Conservation (phyloP, 495 filamentous ascomycete species). For the Aspergillus hancockii region DNA sequence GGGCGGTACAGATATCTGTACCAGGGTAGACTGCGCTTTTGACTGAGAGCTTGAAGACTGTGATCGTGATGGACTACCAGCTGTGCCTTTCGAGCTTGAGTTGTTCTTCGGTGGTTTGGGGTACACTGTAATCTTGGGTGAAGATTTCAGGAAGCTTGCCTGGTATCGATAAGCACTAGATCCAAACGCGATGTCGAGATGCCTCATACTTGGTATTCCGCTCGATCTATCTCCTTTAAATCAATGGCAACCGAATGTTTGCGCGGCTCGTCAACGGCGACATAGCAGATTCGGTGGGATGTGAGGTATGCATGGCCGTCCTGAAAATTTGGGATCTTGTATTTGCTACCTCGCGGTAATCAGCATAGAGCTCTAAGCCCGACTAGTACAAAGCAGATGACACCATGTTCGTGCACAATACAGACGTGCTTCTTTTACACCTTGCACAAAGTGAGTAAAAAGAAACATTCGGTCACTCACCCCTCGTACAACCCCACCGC, state of each 20-base stretch:
- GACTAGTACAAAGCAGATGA: not conserved
- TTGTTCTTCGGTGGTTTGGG: conserved; percentile 69
- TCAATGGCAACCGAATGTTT: conserved; percentile 84
- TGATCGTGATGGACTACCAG: conserved; percentile 35
- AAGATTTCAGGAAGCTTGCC: conserved; percentile 95
- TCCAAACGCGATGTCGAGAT: not conserved
- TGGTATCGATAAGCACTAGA: conserved; percentile 37
- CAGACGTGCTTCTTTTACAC: not conserved
- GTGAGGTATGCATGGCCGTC: conserved; percentile 96
- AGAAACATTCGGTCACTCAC: conserved; percentile 52
- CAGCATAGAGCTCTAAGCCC: not conserved
- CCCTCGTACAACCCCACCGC: conserved; percentile 97
- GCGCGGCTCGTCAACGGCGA: conserved; percentile 84
- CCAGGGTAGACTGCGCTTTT: conserved; percentile 28
- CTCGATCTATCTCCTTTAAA: conserved; percentile 86
- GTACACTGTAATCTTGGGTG: conserved; percentile 85
- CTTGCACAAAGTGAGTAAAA: not conserved
- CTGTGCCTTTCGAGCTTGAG: conserved; percentile 33
- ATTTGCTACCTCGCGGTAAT: conserved; percentile 62
- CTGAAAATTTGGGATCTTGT: conserved; percentile 90
- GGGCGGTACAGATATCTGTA: conserved; percentile 22
- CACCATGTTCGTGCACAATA: not conserved
- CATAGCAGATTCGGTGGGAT: conserved; percentile 91
- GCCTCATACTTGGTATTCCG: conserved; percentile 78
- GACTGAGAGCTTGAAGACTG: conserved; percentile 24